Evolutionary conservation across 352 stramenopile species (phyloP).

Genomic region (Globisporangium sylvaticum): DNA sequence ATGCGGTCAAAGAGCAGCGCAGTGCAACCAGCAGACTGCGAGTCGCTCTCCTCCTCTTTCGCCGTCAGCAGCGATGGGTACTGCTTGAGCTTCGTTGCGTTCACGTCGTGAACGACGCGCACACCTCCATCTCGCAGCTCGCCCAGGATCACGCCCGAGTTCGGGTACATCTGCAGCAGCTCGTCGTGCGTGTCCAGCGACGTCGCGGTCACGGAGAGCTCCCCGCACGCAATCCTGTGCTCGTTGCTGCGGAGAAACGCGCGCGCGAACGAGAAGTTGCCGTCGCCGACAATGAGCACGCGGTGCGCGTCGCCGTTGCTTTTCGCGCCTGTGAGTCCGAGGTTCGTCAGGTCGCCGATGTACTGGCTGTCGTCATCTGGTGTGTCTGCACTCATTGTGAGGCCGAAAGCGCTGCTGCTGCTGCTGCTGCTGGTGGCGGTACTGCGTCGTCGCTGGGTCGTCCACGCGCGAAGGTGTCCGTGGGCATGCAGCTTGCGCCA

Average conservation of each 20-base stretch:
- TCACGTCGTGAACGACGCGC: constrained; percentile 59
- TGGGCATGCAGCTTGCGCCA: constrained; percentile 2
- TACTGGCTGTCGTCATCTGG: background rate
- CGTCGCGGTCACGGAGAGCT: constrained; percentile 46
- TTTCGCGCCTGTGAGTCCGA: constrained; percentile 28
- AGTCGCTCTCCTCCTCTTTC: background rate
- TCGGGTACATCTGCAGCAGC: constrained; percentile 76
- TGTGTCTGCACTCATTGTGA: background rate
- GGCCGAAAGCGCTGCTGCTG: background rate
- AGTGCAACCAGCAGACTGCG: background rate
- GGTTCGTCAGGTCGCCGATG: constrained; percentile 50
- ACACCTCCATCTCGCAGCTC: constrained; percentile 51
- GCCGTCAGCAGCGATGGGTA: constrained; percentile 20
- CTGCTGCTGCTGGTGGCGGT: too few relatives aligned
- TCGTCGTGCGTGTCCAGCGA: constrained; percentile 65
- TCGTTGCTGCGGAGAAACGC: constrained; percentile 60
- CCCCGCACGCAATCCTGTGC: constrained; percentile 11
- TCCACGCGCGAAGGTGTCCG: constrained; percentile 5
- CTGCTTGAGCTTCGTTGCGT: constrained; percentile 60
- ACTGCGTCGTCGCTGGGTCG: background rate
- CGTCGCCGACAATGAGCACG: constrained; percentile 78
- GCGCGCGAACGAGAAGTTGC: constrained; percentile 84
- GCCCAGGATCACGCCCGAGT: constrained; percentile 39
- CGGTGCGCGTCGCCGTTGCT: constrained; percentile 8
- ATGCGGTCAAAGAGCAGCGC: constrained; percentile 50